phyloP scores from a whole-genome alignment of 148 eudicot genomes.

The Dysphania ambrosioides region DNA sequence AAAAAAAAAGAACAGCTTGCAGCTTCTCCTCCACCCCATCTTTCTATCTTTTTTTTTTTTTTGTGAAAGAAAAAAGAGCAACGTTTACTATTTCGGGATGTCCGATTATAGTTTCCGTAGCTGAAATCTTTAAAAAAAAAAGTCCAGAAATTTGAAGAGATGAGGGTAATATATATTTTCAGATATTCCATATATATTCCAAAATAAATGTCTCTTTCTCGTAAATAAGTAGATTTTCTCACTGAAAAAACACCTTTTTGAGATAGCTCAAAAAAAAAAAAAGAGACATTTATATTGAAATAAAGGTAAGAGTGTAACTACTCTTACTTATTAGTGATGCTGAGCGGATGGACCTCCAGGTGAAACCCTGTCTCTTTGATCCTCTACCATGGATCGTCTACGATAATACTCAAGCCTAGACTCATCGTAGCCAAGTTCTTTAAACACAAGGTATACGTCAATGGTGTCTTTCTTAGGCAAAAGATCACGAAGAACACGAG shows the following conservation, averaged over 20 bases:
- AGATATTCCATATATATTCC: not conserved
- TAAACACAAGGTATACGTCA: slow-evolving; percentile 12
- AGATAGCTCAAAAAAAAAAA: not conserved
- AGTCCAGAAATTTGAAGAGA: not conserved
- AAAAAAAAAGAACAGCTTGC: not conserved
- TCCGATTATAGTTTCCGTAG: too few relatives aligned
- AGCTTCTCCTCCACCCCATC: not conserved
- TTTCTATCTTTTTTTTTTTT: not conserved
- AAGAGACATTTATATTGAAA: not conserved
- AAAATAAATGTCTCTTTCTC: not conserved
- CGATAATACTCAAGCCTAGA: slow-evolving; percentile 26
- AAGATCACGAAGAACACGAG: slow-evolving; percentile 19
- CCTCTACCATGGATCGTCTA: slow-evolving; percentile 26
- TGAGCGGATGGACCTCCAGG: slow-evolving; percentile 36
- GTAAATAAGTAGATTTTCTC: not conserved
- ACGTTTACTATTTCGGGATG: too few relatives aligned
- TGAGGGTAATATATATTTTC: not conserved
- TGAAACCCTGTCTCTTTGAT: slow-evolving; percentile 13
- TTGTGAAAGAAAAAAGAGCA: not conserved
- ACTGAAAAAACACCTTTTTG: not conserved
- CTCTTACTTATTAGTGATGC: slow-evolving; percentile 23
- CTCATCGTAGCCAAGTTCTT: slow-evolving; percentile 29
- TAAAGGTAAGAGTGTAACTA: not conserved
- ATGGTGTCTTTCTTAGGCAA: not conserved
- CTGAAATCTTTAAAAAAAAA: not conserved